Evolutionary conservation across 768 basidiomycete genomes (phyloP), one percentile per base, ranked within the genome.

Genomic region (Leccinum longicurvipes): DNA sequence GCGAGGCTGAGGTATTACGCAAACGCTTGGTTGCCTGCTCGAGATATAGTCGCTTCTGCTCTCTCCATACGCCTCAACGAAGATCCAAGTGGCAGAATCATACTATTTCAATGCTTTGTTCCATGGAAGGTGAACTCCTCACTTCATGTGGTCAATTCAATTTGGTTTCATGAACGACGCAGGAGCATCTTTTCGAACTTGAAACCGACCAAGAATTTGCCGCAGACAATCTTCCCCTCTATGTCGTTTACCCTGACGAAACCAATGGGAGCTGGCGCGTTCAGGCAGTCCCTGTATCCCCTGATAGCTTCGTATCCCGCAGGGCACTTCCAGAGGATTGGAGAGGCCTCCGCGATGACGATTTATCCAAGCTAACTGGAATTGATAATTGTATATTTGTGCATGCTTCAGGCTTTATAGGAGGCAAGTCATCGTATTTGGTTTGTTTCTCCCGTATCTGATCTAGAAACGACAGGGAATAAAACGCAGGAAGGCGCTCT

Each of bases 381-480:
- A 84, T 98, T 57, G 81, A 83, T 0, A 93, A 87, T 1, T 81
- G 95, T 50, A 83, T 97, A 52, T 99, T 99, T 66, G 85, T 95
- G 24, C 97, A 99, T 73, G 93, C 95, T 1, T 89, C 88, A 56
- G 97, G 97, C 8, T 99, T 99, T 71, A 98, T 94, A 66, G 97
- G 97, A 64, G 94, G 94, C 86, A 59, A 58, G 82, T 67, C 27
- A 34, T 25, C 28, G 29, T 54, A 53, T 56, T 53, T 11, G 46
- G 51, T 47, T 32, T 17, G 24, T 48, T 21, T 47, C 21, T n/a
- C 25, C 21, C 17, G 31, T 27, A 47, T 36, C 53, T 68, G 25
- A 66, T 49, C 52, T 32, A 57, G 28, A 36, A 60, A 48, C 53
- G 42, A 5, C 60, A 93, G 91, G 91, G 24, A 94, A 95, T 72